Conservation (phyloP, 1,139 yeast species). For the Hyphopichia burtonii region DNA sequence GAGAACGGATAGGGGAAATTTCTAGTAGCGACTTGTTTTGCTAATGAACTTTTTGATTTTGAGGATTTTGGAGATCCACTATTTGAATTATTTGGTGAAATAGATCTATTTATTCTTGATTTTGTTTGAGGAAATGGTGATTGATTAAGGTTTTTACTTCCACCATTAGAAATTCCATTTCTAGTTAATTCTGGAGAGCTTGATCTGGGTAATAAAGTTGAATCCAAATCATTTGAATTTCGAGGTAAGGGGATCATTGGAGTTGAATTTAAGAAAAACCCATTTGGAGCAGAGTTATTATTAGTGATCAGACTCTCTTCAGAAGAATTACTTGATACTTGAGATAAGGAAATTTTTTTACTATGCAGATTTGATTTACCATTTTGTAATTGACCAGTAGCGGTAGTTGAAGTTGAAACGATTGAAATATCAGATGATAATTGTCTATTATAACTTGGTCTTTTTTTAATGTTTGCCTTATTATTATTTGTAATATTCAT, state of each 20-base stretch:
- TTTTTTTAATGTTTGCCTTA: conserved; percentile 12
- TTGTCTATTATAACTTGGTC: conserved; percentile 36
- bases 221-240: conserved; percentile 7
- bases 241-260: conserved; percentile 3
- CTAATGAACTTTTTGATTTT: background rate
- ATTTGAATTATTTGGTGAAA: background rate
- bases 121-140: background rate
- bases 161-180: background rate
- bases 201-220: conserved; percentile 11
- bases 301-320: conserved; percentile 25
- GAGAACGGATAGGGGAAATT: background rate
- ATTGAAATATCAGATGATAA: conserved; percentile 41
- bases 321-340: conserved; percentile 40
- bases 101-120: background rate
- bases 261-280: background rate
- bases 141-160: background rate
- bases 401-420: conserved; percentile 30
- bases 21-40: background rate
- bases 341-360: conserved; percentile 31
- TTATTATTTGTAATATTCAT: background rate
- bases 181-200: conserved; percentile 17
- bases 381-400: conserved; percentile 13
- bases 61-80: background rate
- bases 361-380: conserved; percentile 11
- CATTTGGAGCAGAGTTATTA: background rate